Percentiles rank a stretch among this genome's conserved stretches.
These are phyloP conservation scores for Ustilago nuda DNA, from an alignment of 1,284 basidiomycete species.

Conservation along the genomic window DNA sequence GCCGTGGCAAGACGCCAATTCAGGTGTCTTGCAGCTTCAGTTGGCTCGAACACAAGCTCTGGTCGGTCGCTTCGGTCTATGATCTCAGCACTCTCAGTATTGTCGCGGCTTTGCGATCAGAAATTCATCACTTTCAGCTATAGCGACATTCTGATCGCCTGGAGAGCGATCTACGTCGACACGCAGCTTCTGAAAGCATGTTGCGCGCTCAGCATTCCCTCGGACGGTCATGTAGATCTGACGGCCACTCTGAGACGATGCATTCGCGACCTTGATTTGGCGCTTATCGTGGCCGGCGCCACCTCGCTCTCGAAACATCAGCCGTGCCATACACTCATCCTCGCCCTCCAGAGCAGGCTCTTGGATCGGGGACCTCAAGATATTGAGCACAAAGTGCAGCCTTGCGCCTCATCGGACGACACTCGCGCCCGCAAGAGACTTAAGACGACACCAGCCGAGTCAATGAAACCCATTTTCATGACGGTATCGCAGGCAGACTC, in stretches of 20 bases:
- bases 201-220: slow-evolving; percentile 4
- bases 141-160: slow-evolving; percentile 67
- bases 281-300: slow-evolving; percentile 84
- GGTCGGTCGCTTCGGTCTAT: neutral
- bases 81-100: slow-evolving; percentile 30
- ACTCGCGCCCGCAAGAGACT: slow-evolving; percentile 11
- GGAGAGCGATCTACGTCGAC: slow-evolving; percentile 72
- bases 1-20: slow-evolving; percentile 9
- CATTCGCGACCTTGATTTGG: slow-evolving; percentile 78
- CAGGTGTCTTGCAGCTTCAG: neutral
- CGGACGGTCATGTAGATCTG: neutral
- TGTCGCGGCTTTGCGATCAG: slow-evolving; percentile 70
- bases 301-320: slow-evolving; percentile 19
- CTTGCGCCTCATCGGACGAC: neutral
- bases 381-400: neutral
- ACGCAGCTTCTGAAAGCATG: slow-evolving; percentile 36
- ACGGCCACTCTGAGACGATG: neutral
- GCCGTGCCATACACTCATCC: slow-evolving; percentile 67
- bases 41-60: neutral
- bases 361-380: neutral
- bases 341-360: slow-evolving; percentile 57
- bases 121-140: slow-evolving; percentile 71
- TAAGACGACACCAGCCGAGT: neutral
- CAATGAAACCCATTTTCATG: neutral
- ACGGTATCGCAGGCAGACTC: slow-evolving; percentile 18